Base-by-base conservation (phyloP, 257 asterid species). In the Penstemon newberryi region DNA sequence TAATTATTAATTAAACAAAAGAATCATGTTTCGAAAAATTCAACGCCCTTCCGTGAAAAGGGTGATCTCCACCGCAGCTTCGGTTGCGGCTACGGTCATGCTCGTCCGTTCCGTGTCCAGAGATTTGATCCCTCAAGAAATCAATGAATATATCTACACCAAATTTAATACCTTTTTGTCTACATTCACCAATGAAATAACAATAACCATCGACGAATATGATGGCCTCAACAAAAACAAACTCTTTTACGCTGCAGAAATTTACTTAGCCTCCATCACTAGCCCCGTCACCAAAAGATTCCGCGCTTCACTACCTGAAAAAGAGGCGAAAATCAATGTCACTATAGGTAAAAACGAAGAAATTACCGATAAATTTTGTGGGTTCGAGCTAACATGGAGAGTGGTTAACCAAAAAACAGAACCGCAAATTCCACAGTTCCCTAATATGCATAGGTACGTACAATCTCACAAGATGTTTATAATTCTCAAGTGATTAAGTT, bases 211-310 rank as follows among this genome's bases (percentile, higher is more conserved):
- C 63, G 95, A 86, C 18, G 91, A 87, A 67, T 64, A 79, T 18
- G 95, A 89, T 60, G 91, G 89, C 36, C 73, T 89, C 56, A 70
- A 87, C 0, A 63, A 7, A 72, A 89, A 89, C 53, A 88, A 87
- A 46, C 56, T 85, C 5, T 89, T 74, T 65, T 19, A 36, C 56
- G 88, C 87, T 38, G 89, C 88, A 12, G 96, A 89, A 60, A 69
- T 54, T 33, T 87, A 85, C 58, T 82, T 89, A n/a, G 85, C 84
- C 74, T 37, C 81, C 61, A 83, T 76, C 62, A 64, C 75, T 66
- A 56, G 78, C 6, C 78, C 83, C 25, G 65, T 75, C 63, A 57
- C 85, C 56, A 81, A 74, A 38, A 80, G 87, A 51, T 73, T 90
- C 19, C 67, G 81, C 1, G 83, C 76, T 0, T 38, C 79, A 0